Conservation (phyloP, 805 yeast species). For the Candida nemodendra region DNA sequence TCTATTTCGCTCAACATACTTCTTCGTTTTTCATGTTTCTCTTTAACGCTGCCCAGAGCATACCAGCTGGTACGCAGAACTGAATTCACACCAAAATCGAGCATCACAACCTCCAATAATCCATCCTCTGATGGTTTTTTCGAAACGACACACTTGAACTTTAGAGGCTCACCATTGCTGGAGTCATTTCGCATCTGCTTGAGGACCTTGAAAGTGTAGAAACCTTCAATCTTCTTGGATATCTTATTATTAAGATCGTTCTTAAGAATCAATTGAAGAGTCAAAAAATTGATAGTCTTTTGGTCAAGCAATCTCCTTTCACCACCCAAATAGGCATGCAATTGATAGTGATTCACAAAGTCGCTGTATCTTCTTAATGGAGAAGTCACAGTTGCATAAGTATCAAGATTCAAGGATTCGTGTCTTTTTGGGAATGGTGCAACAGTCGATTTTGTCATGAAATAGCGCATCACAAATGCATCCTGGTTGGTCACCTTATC, state of each 20-base stretch:
- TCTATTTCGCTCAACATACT: constrained; percentile 29
- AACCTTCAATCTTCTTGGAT: constrained; percentile 24
- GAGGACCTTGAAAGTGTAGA: constrained; percentile 32
- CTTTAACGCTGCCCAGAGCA: constrained; percentile 20
- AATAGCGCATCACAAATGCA: constrained; percentile 41
- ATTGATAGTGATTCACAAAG: constrained; percentile 74
- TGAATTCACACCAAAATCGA: constrained; percentile 33
- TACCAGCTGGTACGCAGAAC: constrained; percentile 30
- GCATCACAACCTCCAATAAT: constrained; percentile 26
- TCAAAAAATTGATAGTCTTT: constrained; percentile 35
- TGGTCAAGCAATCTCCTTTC: constrained; percentile 32
- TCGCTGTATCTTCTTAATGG: constrained; percentile 87
- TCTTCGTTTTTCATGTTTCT: constrained; percentile 18
- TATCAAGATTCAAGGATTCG: constrained; percentile 57
- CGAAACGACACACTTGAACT: constrained; percentile 43
- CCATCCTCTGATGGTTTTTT: constrained; percentile 42
- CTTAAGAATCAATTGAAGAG: constrained; percentile 44
- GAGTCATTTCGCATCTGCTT: constrained; percentile 22
- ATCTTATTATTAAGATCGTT: constrained; percentile 37
- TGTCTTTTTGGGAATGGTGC: constrained; percentile 50
- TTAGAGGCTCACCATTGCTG: constrained; percentile 21
- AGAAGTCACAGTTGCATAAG: constrained; percentile 78
- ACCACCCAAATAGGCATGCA: constrained; percentile 43
- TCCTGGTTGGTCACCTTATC: constrained; percentile 37
- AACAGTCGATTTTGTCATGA: constrained; percentile 53